Evolutionary conservation across 2,329 filamentous ascomycete genomes (phyloP).

Genomic region (Colletotrichum viniferum): DNA sequence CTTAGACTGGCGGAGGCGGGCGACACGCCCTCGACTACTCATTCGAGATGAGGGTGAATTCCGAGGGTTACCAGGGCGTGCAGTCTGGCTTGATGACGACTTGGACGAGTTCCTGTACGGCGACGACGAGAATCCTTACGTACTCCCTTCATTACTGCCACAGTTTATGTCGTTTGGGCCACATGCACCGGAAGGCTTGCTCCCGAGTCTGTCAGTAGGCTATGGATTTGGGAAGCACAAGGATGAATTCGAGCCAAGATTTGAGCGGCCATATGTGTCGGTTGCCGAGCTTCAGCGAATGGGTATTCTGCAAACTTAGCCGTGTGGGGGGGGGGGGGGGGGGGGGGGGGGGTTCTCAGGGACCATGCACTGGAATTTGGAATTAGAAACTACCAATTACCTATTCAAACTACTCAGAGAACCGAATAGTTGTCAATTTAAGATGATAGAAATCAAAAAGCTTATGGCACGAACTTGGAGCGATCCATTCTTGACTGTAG

Average conservation of each 20-base stretch:
- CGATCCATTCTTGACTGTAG: too few relatives aligned
- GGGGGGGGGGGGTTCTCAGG: too few relatives aligned
- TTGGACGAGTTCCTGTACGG: constrained; percentile 26
- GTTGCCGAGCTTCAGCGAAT: background rate
- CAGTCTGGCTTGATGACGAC: constrained; percentile 8
- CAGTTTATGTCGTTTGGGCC: background rate
- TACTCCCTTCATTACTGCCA: background rate
- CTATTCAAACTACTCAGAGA: too few relatives aligned
- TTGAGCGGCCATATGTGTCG: background rate
- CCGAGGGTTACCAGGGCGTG: background rate
- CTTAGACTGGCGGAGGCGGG: constrained; percentile 21
- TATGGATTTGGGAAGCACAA: background rate
- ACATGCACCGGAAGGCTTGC: background rate
- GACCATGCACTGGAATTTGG: fast-evolving
- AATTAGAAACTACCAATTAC: too few relatives aligned
- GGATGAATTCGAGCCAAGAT: background rate
- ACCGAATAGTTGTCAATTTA: too few relatives aligned
- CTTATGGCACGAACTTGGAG: too few relatives aligned
- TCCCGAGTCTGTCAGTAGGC: background rate
- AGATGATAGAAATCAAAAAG: too few relatives aligned
- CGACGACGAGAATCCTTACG: constrained; percentile 26
- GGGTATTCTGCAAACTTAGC: background rate
- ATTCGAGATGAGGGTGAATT: background rate
- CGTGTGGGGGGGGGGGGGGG: too few relatives aligned
- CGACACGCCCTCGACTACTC: background rate